phyloP scores from a whole-genome alignment of 2,329 filamentous ascomycete species.

The Lasiodiplodia gonubiensis region DNA sequence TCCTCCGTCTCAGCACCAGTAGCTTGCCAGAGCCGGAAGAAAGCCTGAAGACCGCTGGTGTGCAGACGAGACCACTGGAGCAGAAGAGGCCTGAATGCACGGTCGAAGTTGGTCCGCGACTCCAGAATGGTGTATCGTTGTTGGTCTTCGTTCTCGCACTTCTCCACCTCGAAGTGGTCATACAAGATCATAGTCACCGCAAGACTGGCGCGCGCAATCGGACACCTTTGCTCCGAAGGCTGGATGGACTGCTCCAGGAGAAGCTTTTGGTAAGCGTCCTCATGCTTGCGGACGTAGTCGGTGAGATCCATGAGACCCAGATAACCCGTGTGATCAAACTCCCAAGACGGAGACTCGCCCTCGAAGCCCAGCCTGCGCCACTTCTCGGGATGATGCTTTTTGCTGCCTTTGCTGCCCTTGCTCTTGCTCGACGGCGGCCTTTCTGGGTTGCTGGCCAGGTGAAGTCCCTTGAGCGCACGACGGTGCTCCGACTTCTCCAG shows the following conservation, averaged over 20 bases:
- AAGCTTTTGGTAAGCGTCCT: conserved; percentile 90
- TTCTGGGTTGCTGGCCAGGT: conserved; percentile 80
- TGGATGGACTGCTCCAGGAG: conserved; percentile 84
- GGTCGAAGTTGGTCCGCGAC: conserved; percentile 78
- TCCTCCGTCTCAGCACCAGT: conserved; percentile 85
- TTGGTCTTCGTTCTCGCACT: conserved; percentile 76
- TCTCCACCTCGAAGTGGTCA: conserved; percentile 94
- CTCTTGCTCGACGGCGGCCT: conserved; percentile 48
- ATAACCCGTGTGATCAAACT: conserved; percentile 86
- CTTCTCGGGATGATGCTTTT: conserved; percentile 83
- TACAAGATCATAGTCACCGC: conserved; percentile 87
- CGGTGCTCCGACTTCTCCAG: conserved; percentile 87
- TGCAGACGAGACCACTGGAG: conserved; percentile 94
- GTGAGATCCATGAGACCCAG: conserved; percentile 97
- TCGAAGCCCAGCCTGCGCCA: conserved; percentile 93
- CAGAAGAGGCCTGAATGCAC: conserved; percentile 82
- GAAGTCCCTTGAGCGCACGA: conserved; percentile 81
- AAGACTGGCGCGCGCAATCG: conserved; percentile 83
- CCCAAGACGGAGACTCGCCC: conserved; percentile 81
- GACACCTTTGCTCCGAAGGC: conserved; percentile 75
- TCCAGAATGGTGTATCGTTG: conserved; percentile 78
- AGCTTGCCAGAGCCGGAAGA: conserved; percentile 90
- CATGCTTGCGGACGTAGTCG: conserved; percentile 89
- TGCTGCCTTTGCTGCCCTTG: conserved; percentile 51
- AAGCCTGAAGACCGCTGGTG: conserved; percentile 81